phyloP scores from a whole-genome alignment of 2,329 filamentous ascomycete species.

The Xylaria hypoxylon region DNA sequence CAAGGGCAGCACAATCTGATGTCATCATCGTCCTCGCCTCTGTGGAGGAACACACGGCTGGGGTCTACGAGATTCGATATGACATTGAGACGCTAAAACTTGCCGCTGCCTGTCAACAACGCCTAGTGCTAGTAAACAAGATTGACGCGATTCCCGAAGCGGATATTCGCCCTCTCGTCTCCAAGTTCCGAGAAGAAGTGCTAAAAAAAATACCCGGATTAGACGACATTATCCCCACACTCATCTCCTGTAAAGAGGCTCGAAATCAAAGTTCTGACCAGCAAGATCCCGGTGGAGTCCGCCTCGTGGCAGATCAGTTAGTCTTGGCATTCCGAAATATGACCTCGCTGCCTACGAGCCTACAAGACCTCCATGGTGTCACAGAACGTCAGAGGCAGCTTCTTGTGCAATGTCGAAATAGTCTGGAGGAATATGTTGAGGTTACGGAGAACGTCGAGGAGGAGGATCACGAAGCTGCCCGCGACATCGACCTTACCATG shows the following conservation, averaged over 20 bases:
- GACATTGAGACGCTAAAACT: constrained; percentile 68
- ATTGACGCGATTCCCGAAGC: constrained; percentile 60
- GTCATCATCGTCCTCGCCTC: constrained; percentile 85
- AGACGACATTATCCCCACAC: constrained; percentile 57
- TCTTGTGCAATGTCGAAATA: constrained; percentile 75
- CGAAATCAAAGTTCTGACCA: constrained; percentile 50
- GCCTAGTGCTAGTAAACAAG: constrained; percentile 73
- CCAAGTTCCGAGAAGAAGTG: constrained; percentile 55
- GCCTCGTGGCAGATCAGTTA: constrained; percentile 74
- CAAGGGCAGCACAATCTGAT: constrained; percentile 84
- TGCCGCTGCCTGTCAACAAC: constrained; percentile 61
- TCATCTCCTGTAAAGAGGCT: constrained; percentile 79
- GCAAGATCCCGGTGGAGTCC: constrained; percentile 73
- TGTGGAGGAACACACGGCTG: constrained; percentile 64
- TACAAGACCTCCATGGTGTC: constrained; percentile 88
- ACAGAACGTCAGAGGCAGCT: constrained; percentile 90
- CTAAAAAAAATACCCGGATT: constrained; percentile 57
- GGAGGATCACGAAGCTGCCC: constrained; percentile 37
- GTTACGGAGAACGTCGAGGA: constrained; percentile 59
- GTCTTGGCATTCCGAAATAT: constrained; percentile 75
- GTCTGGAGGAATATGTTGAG: constrained; percentile 78
- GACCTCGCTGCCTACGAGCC: constrained; percentile 76
- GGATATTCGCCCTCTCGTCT: constrained; percentile 55
- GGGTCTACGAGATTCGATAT: constrained; percentile 59
- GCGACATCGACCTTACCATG: constrained; percentile 83